Evolutionary conservation across 495 filamentous ascomycete species (phyloP).

Genomic region (Aspergillus sclerotiicarbonarius): DNA sequence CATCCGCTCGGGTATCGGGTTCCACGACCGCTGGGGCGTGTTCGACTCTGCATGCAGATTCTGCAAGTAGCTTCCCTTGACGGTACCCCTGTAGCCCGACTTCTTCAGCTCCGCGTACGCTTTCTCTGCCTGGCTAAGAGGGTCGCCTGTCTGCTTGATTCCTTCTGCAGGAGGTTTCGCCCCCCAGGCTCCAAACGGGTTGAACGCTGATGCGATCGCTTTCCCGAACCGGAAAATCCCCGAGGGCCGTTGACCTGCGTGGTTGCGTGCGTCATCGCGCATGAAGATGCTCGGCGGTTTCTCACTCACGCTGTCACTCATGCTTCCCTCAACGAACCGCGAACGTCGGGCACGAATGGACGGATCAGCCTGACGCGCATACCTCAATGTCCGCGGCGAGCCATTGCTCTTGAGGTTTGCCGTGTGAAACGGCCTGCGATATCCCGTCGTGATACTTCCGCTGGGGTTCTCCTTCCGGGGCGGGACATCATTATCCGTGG

Average conservation of each 20-base stretch:
- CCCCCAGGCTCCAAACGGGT: constrained; percentile 49
- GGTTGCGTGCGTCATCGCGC: constrained; percentile 37
- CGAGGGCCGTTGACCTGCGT: constrained; percentile 30
- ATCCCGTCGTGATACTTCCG: not conserved
- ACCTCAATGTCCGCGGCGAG: constrained; percentile 32
- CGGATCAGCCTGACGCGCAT: constrained; percentile 17
- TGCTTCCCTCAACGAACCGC: constrained; percentile 69
- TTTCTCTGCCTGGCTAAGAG: constrained; percentile 49
- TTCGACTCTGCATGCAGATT: constrained; percentile 20
- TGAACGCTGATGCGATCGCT: constrained; percentile 54
- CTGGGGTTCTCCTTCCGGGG: not conserved
- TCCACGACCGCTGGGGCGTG: constrained; percentile 40
- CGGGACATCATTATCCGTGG: constrained; percentile 2
- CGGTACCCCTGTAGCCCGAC: constrained; percentile 52
- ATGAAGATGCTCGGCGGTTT: constrained; percentile 64
- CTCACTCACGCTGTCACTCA: constrained; percentile 72
- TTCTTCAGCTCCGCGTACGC: constrained; percentile 63
- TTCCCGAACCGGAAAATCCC: constrained; percentile 61
- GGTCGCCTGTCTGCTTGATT: constrained; percentile 34
- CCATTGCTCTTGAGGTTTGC: constrained; percentile 7
- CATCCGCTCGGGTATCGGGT: constrained; percentile 38
- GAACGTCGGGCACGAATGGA: constrained; percentile 46
- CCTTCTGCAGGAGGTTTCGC: constrained; percentile 29
- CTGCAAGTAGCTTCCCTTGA: constrained; percentile 37
- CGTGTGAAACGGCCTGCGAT: constrained; percentile 17